Percentiles rank a stretch among this genome's conserved stretches.
Evolutionary conservation across 345 rosid genomes (phyloP).

Genomic region (Mercurialis annua): DNA sequence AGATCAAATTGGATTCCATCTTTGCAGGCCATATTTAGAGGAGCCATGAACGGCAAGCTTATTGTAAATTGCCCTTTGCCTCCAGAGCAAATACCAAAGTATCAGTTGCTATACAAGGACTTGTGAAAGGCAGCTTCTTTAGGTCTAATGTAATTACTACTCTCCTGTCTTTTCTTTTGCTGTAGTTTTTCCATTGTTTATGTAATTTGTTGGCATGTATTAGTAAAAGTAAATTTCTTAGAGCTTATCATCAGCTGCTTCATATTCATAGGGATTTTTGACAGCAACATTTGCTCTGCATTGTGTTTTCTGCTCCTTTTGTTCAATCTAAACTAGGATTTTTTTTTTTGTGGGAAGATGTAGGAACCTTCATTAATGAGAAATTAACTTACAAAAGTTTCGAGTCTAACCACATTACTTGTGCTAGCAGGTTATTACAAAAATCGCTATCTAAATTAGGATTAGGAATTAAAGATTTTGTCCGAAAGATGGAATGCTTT

Average conservation of each 20-base stretch:
- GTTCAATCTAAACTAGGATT: no score
- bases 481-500: no score
- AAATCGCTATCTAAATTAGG: no score
- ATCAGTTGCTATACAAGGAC: conserved; percentile 71
- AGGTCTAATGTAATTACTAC: background rate
- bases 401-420: no score
- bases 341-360: no score
- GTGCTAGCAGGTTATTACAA: no score
- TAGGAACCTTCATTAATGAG: no score
- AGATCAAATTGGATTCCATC: background rate
- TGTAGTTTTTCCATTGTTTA: background rate
- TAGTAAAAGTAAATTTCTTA: no score
- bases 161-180: background rate
- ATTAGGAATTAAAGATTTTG: no score
- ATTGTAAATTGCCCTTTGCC: conserved; percentile 80
- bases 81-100: conserved; percentile 71
- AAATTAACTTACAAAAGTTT: no score
- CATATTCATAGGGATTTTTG: background rate
- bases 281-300: background rate
- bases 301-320: background rate
- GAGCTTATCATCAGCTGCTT: no score
- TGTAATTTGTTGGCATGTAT: background rate
- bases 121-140: conserved; percentile 13
- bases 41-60: conserved; percentile 95
- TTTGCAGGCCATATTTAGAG: conserved; percentile 74